A percentile compares a stretch with the other conserved stretches of the same genome.
phyloP scores from a whole-genome alignment of 2,329 filamentous ascomycete species.

The Rosellinia necatrix region DNA sequence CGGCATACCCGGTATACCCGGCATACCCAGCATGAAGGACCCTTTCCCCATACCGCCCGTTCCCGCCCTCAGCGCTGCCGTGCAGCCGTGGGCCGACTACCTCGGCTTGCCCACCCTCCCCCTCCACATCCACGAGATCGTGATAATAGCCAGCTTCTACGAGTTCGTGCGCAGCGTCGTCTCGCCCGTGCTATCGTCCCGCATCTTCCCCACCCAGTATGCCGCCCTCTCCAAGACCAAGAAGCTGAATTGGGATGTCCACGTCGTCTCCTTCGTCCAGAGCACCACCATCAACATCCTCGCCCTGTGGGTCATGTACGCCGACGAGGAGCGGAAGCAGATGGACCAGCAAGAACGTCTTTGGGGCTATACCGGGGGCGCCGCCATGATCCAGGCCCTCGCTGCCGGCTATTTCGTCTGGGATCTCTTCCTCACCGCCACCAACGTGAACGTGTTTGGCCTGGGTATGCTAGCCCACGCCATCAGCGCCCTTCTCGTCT shows the following conservation, averaged over 20 bases:
- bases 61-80: slow-evolving; percentile 59
- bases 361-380: slow-evolving; percentile 76
- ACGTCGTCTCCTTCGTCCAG: slow-evolving; percentile 83
- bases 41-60: slow-evolving; percentile 69
- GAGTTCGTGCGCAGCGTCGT: slow-evolving; percentile 67
- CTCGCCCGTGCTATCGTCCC: slow-evolving; percentile 68
- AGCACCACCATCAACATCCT: slow-evolving; percentile 71
- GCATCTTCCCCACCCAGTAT: slow-evolving; percentile 68
- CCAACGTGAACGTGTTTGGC: slow-evolving; percentile 74
- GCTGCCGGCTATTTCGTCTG: slow-evolving; percentile 84
- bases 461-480: slow-evolving; percentile 79
- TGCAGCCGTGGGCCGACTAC: slow-evolving; percentile 67
- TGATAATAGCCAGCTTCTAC: slow-evolving; percentile 70
- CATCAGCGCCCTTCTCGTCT: slow-evolving; percentile 73
- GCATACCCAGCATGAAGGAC: slow-evolving; percentile 63
- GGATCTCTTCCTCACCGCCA: slow-evolving; percentile 73
- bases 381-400: slow-evolving; percentile 75
- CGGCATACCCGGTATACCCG: not conserved
- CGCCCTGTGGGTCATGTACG: slow-evolving; percentile 74
- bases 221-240: slow-evolving; percentile 63
- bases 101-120: slow-evolving; percentile 69
- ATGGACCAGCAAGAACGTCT: slow-evolving; percentile 72
- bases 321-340: slow-evolving; percentile 67
- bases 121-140: slow-evolving; percentile 77
- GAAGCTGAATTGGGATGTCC: slow-evolving; percentile 81